Percentiles rank a stretch among this genome's conserved stretches.
Evolutionary conservation across 2,329 filamentous ascomycete genomes (phyloP).

Genomic region (Onygenales sp.): DNA sequence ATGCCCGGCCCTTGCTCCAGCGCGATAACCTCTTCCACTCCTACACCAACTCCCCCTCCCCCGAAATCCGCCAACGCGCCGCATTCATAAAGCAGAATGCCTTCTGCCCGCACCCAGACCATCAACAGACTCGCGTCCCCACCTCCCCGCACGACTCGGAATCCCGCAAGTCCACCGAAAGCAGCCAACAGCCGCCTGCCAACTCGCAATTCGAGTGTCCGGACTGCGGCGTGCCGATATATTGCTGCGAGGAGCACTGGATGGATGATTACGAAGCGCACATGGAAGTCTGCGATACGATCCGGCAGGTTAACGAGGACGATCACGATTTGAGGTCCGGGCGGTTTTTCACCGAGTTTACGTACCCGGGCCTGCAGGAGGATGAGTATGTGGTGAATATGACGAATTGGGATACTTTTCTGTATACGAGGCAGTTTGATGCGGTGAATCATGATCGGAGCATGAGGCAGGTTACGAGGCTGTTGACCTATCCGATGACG

Average conservation of each 20-base stretch:
- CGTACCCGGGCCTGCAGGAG: conserved; percentile 80
- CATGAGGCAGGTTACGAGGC: conserved; percentile 84
- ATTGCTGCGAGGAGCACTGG: conserved; percentile 92
- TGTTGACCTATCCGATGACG: conserved; percentile 89
- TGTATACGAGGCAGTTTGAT: conserved; percentile 85
- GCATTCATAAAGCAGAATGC: conserved; percentile 90
- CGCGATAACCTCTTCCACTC: conserved; percentile 87
- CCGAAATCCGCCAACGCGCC: conserved; percentile 76
- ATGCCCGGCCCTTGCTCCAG: conserved; percentile 39
- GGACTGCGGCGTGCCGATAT: conserved; percentile 88
- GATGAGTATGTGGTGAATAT: conserved; percentile 92
- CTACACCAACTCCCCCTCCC: conserved; percentile 79
- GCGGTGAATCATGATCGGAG: conserved; percentile 85
- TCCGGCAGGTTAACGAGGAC: conserved; percentile 93
- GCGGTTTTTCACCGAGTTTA: conserved; percentile 85
- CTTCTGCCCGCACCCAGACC: conserved; percentile 82
- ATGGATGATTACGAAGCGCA: conserved; percentile 91
- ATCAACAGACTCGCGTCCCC: conserved; percentile 64
- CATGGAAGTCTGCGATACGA: conserved; percentile 80
- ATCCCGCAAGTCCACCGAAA: conserved; percentile 47
- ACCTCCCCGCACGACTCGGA: conserved; percentile 56
- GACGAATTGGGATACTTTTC: conserved; percentile 96
- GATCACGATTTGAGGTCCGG: conserved; percentile 91
- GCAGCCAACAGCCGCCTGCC: conserved; percentile 50
- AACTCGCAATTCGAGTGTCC: conserved; percentile 93